Evolutionary conservation across 2,329 filamentous ascomycete genomes (phyloP).

Genomic region (Didymella keratinophila): DNA sequence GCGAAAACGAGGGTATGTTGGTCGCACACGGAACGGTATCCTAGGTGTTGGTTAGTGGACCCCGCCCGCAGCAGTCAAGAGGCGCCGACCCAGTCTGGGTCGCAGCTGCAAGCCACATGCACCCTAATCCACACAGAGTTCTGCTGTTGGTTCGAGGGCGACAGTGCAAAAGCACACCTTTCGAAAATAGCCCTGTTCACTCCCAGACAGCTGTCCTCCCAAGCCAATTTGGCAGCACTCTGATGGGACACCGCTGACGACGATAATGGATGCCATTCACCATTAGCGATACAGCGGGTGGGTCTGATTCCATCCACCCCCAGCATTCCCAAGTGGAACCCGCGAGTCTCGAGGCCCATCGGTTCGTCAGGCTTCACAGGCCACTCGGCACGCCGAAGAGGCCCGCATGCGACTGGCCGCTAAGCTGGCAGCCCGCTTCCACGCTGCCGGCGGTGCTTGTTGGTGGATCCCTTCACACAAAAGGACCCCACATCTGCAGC

Average conservation of each 20-base stretch:
- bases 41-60: conserved; percentile 29
- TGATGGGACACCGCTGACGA: conserved; percentile 1
- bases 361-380: conserved; percentile 17
- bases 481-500: conserved; percentile 28
- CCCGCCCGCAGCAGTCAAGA: conserved; percentile 29
- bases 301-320: conserved; percentile 19
- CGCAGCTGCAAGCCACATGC: conserved; percentile 44
- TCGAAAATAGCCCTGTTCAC: conserved; percentile 18
- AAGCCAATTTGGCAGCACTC: conserved; percentile 11
- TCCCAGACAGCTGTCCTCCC: conserved; percentile 15
- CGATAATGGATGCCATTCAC: conserved; percentile 16
- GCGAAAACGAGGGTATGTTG: conserved; percentile 32
- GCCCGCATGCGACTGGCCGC: conserved; percentile 32
- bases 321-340: conserved; percentile 22
- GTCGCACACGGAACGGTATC: conserved; percentile 46
- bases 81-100: neutral
- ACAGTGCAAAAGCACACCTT: conserved; percentile 23
- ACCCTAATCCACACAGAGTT: conserved; percentile 31
- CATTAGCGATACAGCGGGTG: conserved; percentile 19
- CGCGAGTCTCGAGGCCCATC: conserved; percentile 13
- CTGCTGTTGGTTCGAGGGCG: conserved; percentile 29
- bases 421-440: conserved; percentile 36
- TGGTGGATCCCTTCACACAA: conserved; percentile 29
- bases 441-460: conserved; percentile 32
- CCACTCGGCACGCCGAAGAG: conserved; percentile 22